Evolutionary conservation across 2,329 filamentous ascomycete species (phyloP).

Genomic region (Pseudophaeomoniella oleicola): DNA sequence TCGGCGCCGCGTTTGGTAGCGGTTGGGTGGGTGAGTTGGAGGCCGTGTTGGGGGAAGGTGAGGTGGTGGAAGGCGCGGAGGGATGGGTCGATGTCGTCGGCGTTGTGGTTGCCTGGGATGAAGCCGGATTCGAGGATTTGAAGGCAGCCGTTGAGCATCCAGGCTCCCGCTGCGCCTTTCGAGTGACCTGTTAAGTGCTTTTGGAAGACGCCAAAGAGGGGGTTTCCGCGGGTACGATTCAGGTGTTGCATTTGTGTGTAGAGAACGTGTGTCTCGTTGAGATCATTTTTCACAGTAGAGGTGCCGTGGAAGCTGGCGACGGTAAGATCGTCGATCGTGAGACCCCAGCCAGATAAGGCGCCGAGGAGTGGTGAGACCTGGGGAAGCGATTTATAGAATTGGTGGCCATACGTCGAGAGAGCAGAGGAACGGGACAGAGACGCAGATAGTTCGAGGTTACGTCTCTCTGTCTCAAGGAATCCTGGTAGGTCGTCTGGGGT

Average conservation of each 20-base stretch:
- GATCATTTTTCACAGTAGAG: conserved; percentile 23
- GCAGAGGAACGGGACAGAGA: too few relatives aligned
- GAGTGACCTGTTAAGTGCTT: conserved; percentile 24
- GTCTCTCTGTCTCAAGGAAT: neutral
- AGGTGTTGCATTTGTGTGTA: conserved; percentile 21
- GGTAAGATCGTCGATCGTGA: conserved; percentile 23
- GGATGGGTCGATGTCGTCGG: conserved; percentile 19
- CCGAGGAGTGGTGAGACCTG: conserved; percentile 21
- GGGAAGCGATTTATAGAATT: conserved; percentile 14
- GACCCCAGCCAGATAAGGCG: conserved; percentile 20
- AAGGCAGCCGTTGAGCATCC: conserved; percentile 23
- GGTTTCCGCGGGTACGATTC: conserved; percentile 19
- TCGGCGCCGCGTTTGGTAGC: too few relatives aligned
- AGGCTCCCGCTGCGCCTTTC: conserved; percentile 22
- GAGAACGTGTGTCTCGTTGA: conserved; percentile 23
- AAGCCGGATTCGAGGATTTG: conserved; percentile 19
- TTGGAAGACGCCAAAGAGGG: conserved; percentile 18
- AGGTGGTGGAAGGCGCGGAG: conserved; percentile 18
- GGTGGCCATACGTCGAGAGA: conserved; percentile 14
- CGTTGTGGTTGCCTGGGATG: conserved; percentile 23
- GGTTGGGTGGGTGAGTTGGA: too few relatives aligned
- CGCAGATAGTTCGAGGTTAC: neutral
- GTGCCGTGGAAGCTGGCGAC: conserved; percentile 27
- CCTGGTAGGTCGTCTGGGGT: neutral
- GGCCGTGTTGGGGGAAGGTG: conserved; percentile 16